phyloP scores from a whole-genome alignment of 2,329 filamentous ascomycete species.

The Talaromyces sp. region DNA sequence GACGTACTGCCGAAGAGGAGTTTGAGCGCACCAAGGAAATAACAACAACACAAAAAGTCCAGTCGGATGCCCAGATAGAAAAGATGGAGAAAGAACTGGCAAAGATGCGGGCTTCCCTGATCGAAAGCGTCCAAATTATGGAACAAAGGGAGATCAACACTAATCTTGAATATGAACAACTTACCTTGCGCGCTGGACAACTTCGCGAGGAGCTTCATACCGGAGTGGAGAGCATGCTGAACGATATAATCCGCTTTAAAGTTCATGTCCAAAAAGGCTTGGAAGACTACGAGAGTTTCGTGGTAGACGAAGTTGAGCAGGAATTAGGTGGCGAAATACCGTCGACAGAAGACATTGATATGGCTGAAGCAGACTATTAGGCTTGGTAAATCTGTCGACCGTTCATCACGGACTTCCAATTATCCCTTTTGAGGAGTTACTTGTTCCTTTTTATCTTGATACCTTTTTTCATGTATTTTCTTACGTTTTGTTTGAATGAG shows the following conservation, averaged over 20 bases:
- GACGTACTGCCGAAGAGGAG: slow-evolving; percentile 83
- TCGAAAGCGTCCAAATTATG: slow-evolving; percentile 83
- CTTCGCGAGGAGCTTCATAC: slow-evolving; percentile 97
- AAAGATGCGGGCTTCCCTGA: slow-evolving; percentile 78
- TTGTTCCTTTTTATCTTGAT: not conserved
- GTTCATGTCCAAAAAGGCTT: slow-evolving; percentile 89
- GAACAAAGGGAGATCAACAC: slow-evolving; percentile 95
- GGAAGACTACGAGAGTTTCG: slow-evolving; percentile 91
- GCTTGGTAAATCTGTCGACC: not conserved
- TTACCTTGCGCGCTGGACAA: slow-evolving; percentile 75
- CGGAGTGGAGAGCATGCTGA: slow-evolving; percentile 90
- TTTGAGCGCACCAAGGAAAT: slow-evolving; percentile 90
- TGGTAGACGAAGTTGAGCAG: slow-evolving; percentile 86
- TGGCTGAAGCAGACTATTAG: slow-evolving; percentile 10
- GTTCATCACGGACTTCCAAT: not conserved
- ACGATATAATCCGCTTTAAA: slow-evolving; percentile 98
- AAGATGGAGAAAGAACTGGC: slow-evolving; percentile 98
- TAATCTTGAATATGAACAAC: slow-evolving; percentile 91
- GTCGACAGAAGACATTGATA: slow-evolving; percentile 24
- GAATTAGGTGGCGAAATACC: slow-evolving; percentile 64
- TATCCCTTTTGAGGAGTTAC: not conserved
- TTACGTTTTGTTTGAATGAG: slow-evolving; percentile 7
- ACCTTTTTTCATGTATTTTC: slow-evolving; percentile 9
- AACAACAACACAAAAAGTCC: slow-evolving; percentile 79
- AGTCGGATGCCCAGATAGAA: slow-evolving; percentile 89